Conservation (phyloP, 2,329 filamentous ascomycete genomes). For the Colletotrichum endophyticum region DNA sequence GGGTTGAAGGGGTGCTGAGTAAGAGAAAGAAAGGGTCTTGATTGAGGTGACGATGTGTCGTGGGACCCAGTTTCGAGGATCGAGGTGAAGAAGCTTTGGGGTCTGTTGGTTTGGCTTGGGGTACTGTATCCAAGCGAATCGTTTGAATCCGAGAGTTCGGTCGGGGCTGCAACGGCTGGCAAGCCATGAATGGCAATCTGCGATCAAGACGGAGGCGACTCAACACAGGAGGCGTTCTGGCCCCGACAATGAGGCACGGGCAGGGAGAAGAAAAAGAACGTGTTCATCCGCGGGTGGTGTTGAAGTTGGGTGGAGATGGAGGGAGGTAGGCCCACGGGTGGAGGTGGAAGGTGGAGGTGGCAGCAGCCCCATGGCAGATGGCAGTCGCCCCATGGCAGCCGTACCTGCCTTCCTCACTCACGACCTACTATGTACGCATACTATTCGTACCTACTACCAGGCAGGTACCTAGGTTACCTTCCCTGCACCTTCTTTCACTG, state of each 20-base stretch:
- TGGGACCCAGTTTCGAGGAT: not conserved
- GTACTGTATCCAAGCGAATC: conserved; percentile 7
- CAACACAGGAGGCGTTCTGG: conserved; percentile 13
- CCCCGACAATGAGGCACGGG: conserved; percentile 2
- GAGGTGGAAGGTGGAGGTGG: not conserved
- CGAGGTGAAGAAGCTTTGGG: not conserved
- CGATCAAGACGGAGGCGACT: not conserved
- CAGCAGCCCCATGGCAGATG: too few relatives aligned
- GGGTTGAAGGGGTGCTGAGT: not conserved
- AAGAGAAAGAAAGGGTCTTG: not conserved
- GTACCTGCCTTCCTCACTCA: not conserved
- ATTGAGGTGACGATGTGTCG: not conserved
- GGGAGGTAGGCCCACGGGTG: not conserved
- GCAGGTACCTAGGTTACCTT: not conserved
- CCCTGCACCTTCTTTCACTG: too few relatives aligned
- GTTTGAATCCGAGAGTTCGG: not conserved
- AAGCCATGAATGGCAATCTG: conserved; percentile 18
- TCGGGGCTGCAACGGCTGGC: conserved; percentile 14
- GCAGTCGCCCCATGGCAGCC: not conserved
- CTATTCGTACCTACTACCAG: not conserved
- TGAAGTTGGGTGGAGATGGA: not conserved
- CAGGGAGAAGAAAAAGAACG: not conserved
- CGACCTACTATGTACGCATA: not conserved
- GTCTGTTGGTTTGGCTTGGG: not conserved
- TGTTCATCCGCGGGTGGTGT: not conserved